Conservation (phyloP, 2,329 filamentous ascomycete genomes). For the Celoporthe dispersa region DNA sequence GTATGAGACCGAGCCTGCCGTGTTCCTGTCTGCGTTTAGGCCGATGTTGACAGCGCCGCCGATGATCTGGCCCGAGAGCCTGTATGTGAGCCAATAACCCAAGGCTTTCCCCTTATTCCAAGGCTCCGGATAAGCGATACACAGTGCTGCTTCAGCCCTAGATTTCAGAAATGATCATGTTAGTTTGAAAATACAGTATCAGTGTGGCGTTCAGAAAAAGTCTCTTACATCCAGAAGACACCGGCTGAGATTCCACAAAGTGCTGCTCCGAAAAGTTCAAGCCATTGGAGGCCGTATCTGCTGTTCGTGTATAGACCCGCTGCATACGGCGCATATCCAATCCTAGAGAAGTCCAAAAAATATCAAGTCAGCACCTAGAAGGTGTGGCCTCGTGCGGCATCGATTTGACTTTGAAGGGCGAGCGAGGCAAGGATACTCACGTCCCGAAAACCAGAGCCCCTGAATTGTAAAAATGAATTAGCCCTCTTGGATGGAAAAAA, state of each 20-base stretch:
- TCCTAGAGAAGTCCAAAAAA: slow-evolving; percentile 35
- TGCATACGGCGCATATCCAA: slow-evolving; percentile 73
- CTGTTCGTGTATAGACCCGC: slow-evolving; percentile 76
- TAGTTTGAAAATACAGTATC: no score
- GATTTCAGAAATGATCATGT: not conserved
- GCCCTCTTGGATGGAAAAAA: not conserved
- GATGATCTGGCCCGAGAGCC: slow-evolving; percentile 53
- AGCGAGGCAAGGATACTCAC: slow-evolving; percentile 39
- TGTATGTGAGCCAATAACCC: slow-evolving; percentile 69
- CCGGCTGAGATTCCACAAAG: slow-evolving; percentile 73
- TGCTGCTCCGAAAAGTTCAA: slow-evolving; percentile 69
- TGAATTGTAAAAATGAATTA: not conserved
- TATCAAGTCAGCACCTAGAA: not conserved
- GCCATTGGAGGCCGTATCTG: slow-evolving; percentile 70
- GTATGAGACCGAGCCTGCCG: slow-evolving; percentile 70
- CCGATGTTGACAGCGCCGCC: slow-evolving; percentile 75
- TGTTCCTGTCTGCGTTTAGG: slow-evolving; percentile 58
- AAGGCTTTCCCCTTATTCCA: slow-evolving; percentile 68
- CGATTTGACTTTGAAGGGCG: not conserved
- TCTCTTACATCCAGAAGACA: slow-evolving; percentile 67
- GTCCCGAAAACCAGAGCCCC: slow-evolving; percentile 72
- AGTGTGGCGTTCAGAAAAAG: not conserved
- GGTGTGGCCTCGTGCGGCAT: not conserved
- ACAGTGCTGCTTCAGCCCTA: slow-evolving; percentile 70
- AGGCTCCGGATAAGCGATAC: slow-evolving; percentile 72